Evolutionary conservation across 495 filamentous ascomycete species (phyloP).

Genomic region (Aspergillus ostianus): DNA sequence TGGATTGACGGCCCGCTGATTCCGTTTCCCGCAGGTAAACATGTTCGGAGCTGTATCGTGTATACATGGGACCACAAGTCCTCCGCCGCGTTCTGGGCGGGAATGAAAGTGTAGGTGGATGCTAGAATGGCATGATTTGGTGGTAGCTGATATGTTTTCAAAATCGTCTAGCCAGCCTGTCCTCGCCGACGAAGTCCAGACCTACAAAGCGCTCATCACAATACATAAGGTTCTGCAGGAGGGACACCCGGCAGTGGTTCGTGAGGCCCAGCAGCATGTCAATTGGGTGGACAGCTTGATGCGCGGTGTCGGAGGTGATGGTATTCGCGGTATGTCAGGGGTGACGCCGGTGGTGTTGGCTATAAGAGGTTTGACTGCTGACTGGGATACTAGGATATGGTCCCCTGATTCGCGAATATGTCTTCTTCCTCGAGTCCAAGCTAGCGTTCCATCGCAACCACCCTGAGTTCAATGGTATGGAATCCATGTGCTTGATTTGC

Average conservation of each 20-base stretch:
- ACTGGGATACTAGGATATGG: slow-evolving; percentile 65
- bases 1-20: slow-evolving; percentile 18
- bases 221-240: slow-evolving; percentile 97
- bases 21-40: slow-evolving; percentile 61
- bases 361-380: not conserved
- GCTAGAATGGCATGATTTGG: not conserved
- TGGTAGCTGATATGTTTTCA: slow-evolving; percentile 7
- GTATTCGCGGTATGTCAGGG: slow-evolving; percentile 62
- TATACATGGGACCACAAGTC: slow-evolving; percentile 99
- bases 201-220: slow-evolving; percentile 88
- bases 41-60: slow-evolving; percentile 96
- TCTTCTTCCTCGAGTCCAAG: slow-evolving; percentile 90
- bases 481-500: not conserved
- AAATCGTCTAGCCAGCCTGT: slow-evolving; percentile 73
- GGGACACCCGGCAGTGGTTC: slow-evolving; percentile 82
- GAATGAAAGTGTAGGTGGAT: slow-evolving; percentile 88
- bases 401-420: slow-evolving; percentile 90
- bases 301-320: slow-evolving; percentile 79
- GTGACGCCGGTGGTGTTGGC: no score
- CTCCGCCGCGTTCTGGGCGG: slow-evolving; percentile 92
- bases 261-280: slow-evolving; percentile 84
- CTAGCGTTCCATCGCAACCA: slow-evolving; percentile 92
- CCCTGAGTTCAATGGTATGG: slow-evolving; percentile 90
- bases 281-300: slow-evolving; percentile 93
- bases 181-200: slow-evolving; percentile 91